These are phyloP conservation scores for Triticum monococcum DNA, from an alignment of 176 grass and related monocot genomes.

Conservation along the genomic window DNA sequence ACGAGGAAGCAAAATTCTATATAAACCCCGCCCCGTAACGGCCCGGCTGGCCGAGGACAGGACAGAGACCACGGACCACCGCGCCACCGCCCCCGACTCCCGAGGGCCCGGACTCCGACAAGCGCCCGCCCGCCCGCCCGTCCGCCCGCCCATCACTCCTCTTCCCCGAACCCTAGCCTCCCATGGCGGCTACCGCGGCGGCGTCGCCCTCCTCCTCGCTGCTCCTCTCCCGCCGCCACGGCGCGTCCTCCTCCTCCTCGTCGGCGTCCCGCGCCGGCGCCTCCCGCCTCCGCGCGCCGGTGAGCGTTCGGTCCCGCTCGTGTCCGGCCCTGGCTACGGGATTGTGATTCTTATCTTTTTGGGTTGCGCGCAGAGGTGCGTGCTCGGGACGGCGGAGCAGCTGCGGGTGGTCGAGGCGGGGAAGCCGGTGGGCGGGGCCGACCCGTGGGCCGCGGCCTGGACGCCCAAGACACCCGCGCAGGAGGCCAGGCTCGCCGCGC, in stretches of 20 bases:
- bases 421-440: constrained; percentile 9
- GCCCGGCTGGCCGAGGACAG: not conserved
- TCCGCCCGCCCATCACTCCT: not conserved
- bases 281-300: constrained; percentile 42
- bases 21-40: not conserved
- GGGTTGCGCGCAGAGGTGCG: constrained; percentile 27
- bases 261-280: constrained; percentile 11
- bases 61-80: not conserved
- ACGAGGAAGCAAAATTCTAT: not conserved
- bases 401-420: constrained; percentile 27
- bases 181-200: constrained; percentile 43
- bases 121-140: not conserved
- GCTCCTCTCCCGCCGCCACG: constrained; percentile 24
- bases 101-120: constrained; percentile 28
- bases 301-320: constrained; percentile 15
- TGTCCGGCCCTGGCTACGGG: not conserved
- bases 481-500: constrained; percentile 29
- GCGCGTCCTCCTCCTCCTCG: not conserved
- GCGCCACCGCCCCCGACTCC: not conserved
- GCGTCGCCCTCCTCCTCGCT: constrained; percentile 17
- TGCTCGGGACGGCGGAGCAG: constrained; percentile 44
- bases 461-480: constrained; percentile 19
- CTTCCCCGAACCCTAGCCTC: constrained; percentile 21
- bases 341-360: not conserved
- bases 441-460: constrained; percentile 8